Base-by-base conservation (phyloP, 164 flowering plant genomes). In the Echeveria elegans region DNA sequence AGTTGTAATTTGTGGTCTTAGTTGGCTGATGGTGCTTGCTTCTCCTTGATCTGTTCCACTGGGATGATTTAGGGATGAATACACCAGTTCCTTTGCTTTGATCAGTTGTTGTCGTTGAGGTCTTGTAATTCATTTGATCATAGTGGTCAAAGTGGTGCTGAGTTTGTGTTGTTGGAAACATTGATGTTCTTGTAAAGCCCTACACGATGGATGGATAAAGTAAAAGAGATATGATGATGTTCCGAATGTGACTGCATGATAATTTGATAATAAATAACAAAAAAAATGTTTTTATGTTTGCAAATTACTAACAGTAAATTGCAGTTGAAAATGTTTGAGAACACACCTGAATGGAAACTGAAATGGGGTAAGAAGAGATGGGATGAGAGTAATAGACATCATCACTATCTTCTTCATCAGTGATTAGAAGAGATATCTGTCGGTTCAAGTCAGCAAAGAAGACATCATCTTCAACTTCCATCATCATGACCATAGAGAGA, bases 11-110 rank as follows among this genome's bases (percentile, higher is more conserved):
- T 56, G 18, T 56, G 32, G 32, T 28, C 6, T n/a, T 50, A 6
- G 26, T 18, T n/a, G n/a, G 23, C 6, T 50, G 9, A 9, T 50
- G 9, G 23, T 50, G 47, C 28, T 56, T 56, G 32, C 5, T 56
- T 63, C 79, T 83, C 69, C 74, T 82, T 66, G 78, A 87, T 74
- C 89, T 87, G 77, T 85, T 78, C 0, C 86, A 83, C 48, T 74
- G 78, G 0, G 85, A 77, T 0, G 85, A 82, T 64, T 71, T 80
- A 18, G 97, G 97, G 58, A 91, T 91, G 72, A 91, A 91, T 36
- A 91, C 97, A 26, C 97, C 97, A 0, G 97, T 91, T 37, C 97
- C 97, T 74, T 85, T 86, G 82, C 85, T 81, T 62, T 37, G 52
- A 23, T 82, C 87, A 62, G 85, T 71, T 72, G 69, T 69, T n/a